Percentiles rank a stretch among this genome's conserved stretches.
Conservation (phyloP, 441 rosid genomes). For the Euphorbia celastroides region DNA sequence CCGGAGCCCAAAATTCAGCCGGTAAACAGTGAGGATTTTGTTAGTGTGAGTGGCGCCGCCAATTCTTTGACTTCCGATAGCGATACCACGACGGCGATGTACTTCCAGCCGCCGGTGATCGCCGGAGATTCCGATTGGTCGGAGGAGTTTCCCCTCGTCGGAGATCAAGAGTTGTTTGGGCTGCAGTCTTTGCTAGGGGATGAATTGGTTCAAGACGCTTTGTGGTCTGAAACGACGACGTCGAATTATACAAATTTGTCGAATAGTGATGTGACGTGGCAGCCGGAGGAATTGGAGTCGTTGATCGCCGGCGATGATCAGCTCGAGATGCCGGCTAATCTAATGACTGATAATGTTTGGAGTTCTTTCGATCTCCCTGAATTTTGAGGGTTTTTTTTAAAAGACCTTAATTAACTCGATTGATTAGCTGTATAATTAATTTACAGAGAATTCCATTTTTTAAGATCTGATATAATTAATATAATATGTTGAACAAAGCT, state of each 20-base stretch:
- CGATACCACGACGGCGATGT: slow-evolving; percentile 11
- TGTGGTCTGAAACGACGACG: slow-evolving; percentile 29
- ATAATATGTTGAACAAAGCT: not conserved
- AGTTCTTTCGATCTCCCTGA: slow-evolving; percentile 37
- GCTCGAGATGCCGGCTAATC: slow-evolving; percentile 20
- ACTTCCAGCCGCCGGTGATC: slow-evolving; percentile 11
- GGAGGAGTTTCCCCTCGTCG: slow-evolving; percentile 4
- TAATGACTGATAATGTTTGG: slow-evolving; percentile 29
- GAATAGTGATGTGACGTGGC: slow-evolving; percentile 22
- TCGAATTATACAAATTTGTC: not conserved
- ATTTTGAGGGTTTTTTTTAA: slow-evolving; percentile 24
- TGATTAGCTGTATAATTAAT: not conserved
- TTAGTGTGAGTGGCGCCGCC: not conserved
- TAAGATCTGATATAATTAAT: not conserved
- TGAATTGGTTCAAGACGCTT: slow-evolving; percentile 26
- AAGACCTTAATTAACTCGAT: slow-evolving; percentile 18
- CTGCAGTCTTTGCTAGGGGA: slow-evolving; percentile 27
- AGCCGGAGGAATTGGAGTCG: slow-evolving; percentile 24
- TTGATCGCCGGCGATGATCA: slow-evolving; percentile 24
- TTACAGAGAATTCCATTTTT: not conserved
- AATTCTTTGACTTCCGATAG: slow-evolving; percentile 18
- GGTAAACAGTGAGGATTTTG: slow-evolving; percentile 13
- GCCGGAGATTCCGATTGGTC: slow-evolving; percentile 11
- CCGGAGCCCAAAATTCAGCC: slow-evolving; percentile 19
- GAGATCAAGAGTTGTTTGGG: slow-evolving; percentile 22